Conservation (phyloP, 148 eudicot genomes). For the Chenopodium berlandieri region DNA sequence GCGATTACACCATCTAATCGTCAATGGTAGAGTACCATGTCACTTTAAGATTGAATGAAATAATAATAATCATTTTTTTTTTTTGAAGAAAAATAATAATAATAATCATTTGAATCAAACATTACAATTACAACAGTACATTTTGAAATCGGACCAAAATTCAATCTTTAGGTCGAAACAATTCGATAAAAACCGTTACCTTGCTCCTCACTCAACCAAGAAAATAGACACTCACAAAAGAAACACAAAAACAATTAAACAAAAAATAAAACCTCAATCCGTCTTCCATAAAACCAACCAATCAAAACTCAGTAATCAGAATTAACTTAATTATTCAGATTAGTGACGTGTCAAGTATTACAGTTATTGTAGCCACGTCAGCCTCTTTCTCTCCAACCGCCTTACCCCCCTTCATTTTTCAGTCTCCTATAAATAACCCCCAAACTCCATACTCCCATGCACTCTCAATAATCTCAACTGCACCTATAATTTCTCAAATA, state of each 20-base stretch:
- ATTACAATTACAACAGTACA: too few relatives aligned
- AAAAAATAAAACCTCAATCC: background rate
- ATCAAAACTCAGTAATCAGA: too few relatives aligned
- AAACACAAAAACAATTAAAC: background rate
- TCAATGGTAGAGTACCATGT: too few relatives aligned
- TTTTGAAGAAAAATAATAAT: too few relatives aligned
- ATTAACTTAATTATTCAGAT: background rate
- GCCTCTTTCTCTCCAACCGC: too few relatives aligned
- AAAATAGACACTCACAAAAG: background rate
- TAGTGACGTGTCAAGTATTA: slow-evolving; percentile 1
- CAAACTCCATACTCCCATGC: background rate
- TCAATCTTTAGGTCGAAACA: too few relatives aligned
- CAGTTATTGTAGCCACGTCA: background rate
- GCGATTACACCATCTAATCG: too few relatives aligned
- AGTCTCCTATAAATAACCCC: background rate
- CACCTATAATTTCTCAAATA: background rate
- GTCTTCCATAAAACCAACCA: background rate
- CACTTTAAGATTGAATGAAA: too few relatives aligned
- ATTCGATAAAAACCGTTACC: background rate
- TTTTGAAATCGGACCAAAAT: too few relatives aligned
- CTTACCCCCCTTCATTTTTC: background rate
- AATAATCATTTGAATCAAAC: too few relatives aligned
- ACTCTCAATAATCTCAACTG: background rate
- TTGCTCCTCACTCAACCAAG: background rate
- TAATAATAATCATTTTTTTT: too few relatives aligned